Evolutionary conservation across 306 rosid species (phyloP), one percentile per base, ranked within the genome.

Genomic region (Myrica gale): DNA sequence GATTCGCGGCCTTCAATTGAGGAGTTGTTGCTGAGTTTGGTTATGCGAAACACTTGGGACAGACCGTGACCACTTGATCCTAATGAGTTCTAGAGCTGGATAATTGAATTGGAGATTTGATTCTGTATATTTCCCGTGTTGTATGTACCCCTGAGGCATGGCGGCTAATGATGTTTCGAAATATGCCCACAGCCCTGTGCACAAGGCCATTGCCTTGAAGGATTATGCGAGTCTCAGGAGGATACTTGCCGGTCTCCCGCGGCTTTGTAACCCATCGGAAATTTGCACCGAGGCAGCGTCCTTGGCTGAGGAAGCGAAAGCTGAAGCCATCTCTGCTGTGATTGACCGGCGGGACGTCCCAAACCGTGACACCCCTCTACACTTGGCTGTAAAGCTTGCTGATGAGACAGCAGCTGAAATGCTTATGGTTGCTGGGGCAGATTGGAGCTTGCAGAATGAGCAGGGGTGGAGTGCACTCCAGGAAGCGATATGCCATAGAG

Each of bases 381-480:
- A 96, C 79, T 83, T 96, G 87, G 98, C 99, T 75, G 98, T 92
- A 9, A 92, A 96, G 74, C 79, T 88, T 0, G 97, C 94, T 73
- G 99, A 96, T 63, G 92, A 82, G 78, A 86, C 83, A 19, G 87
- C 96, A 9, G 84, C 97, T 0, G 96, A 96, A 85, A 82, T 87
- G 93, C 97, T 96, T 72, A 96, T 96, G 99, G 81, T 87, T 80
- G 97, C 96, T 0, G 98, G 99, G 66, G 97, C 96, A 12, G 99
- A 96, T 86, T 96, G 98, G 99, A 96, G 99, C 85, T 84, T 96
- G 93, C 99, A 96, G 87, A 96, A 96, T 78, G 99, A 96, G 70
- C 95, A 80, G 32, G 99, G 99, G 0, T 96, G 99, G 99, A 96
- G 99, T 85, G 92, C 99, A 19, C 98, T 96, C 73, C 98, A 96